Evolutionary conservation across 495 filamentous ascomycete species (phyloP), one percentile per base, ranked within the genome.

Genomic region (Astrocystis sublimbata): DNA sequence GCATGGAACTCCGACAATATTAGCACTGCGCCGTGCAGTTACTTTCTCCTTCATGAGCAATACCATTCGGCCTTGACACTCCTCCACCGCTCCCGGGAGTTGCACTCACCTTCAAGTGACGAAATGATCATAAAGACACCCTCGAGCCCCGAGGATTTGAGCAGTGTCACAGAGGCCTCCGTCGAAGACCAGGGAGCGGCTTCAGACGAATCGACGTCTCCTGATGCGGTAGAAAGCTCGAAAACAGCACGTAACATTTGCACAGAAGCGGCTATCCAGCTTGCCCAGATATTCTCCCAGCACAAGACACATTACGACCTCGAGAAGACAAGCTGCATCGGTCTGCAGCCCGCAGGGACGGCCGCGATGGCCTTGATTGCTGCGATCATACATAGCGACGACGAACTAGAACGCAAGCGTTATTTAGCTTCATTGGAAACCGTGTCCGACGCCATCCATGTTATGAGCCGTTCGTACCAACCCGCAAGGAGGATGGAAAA

Each of bases 41-140:
- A 79, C 66, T 85, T 83, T 63, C 65, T 83, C 6, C 71, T 83
- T 0, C 81, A 83, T 60, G 75, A 82, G 63, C 80, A 83, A 63
- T 85, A 83, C 60, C 77, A 85, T 55, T 71, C 74, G 17, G 76
- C 72, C 60, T 71, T 80, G 47, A 81, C 83, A 28, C 68, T 83
- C 1, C 74, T 84, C 7, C 80, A 82, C 59, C 68, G 81, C 17
- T 80, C 81, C 1, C 80, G 77, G 65, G 78, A 79, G 21, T 74
- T 74, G 42, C 81, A 81, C 58, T 49, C 53, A 2, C 51, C 63
- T 15, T 40, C 58, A 10, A 62, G 43, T 23, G 5, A 19, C 21
- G 47, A 40, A 13, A 30, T 12, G 1, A 30, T n/a, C n/a, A n/a
- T 17, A 31, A 40, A 28, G 6, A 24, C 50, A 26, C 9, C 30